phyloP scores from a whole-genome alignment of 805 yeast species.

The Ogataea angusta region DNA sequence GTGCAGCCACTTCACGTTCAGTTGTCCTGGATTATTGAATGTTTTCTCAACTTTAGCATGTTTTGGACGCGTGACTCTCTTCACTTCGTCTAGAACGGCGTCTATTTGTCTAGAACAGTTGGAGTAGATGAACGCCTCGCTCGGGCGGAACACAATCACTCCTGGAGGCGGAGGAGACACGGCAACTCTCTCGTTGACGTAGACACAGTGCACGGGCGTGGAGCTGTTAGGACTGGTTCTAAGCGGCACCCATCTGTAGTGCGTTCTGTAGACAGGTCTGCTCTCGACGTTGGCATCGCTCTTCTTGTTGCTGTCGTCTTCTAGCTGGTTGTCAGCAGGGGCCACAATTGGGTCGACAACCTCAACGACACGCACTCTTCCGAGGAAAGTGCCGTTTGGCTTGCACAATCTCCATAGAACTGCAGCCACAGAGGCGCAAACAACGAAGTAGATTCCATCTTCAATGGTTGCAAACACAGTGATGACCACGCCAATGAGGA shows the following conservation, averaged over 20 bases:
- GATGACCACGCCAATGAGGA: conserved; percentile 67
- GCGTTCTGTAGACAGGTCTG: conserved; percentile 13
- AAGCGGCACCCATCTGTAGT: conserved; percentile 65
- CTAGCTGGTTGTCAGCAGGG: neutral
- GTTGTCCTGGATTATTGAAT: conserved; percentile 87
- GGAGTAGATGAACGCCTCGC: conserved; percentile 79
- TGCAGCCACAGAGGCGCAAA: conserved; percentile 76
- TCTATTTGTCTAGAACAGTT: conserved; percentile 76
- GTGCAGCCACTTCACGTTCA: conserved; percentile 33
- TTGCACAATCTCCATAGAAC: conserved; percentile 71
- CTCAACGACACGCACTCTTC: conserved; percentile 69
- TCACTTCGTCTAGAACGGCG: conserved; percentile 62
- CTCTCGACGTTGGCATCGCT: neutral
- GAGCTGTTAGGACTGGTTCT: conserved; percentile 30
- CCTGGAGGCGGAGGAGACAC: conserved; percentile 87
- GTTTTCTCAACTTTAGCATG: conserved; percentile 51
- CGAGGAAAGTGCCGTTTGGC: conserved; percentile 82
- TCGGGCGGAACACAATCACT: conserved; percentile 77
- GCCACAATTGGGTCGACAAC: conserved; percentile 58
- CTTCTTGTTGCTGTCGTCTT: conserved; percentile 1
- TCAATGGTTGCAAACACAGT: conserved; percentile 80
- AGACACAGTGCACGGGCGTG: conserved; percentile 30
- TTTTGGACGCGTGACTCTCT: conserved; percentile 59
- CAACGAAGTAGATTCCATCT: conserved; percentile 86
- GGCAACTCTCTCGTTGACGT: conserved; percentile 51